Base-by-base conservation (phyloP, 164 flowering plant genomes). In the Annona cherimola region DNA sequence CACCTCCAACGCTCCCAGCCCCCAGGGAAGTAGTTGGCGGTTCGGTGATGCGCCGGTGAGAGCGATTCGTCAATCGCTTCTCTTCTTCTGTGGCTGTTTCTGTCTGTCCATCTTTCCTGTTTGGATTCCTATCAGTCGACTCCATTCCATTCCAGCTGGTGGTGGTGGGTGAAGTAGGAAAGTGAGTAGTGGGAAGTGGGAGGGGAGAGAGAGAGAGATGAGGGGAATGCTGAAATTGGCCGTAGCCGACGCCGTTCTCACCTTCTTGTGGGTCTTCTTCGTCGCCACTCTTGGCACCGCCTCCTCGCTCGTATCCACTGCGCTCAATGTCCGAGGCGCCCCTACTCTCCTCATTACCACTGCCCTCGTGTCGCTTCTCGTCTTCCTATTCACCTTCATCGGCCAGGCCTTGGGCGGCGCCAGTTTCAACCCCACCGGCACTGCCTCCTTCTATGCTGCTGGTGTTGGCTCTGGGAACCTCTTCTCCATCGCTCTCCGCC, bases 371-470 rank as follows among this genome's bases (percentile, higher is more conserved):
- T 79, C 79, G 41, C 11, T 85, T 44, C 82, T 87, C 2, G 84
- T 91, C 14, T 79, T 87, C 55, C 42, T 86, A 6, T 92, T 89
- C 80, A 78, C 35, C 16, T 19, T 85, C 11, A 74, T 90, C 35
- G 92, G 84, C 1, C 81, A 77, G 2, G 72, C 67, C 35, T 60
- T 92, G 35, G 97, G 97, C 55, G 96, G 97, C 0, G 92, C 97
- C 20, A 84, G 89, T 70, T 92, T 90, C 61, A 92, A 90, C 72
- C 94, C 96, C 63, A 85, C 94, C 2, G 91, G 81, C 20, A 88
- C 71, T 43, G 91, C 91, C 26, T 46, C 91, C 44, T 87, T 92
- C 61, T 90, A 89, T 64, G 92, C 92, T 19, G 96, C 90, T 44
- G 97, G 96, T 4, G 45, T 87, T 55, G 87, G 85, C 3, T 50